Evolutionary conservation across 345 rosid genomes (phyloP).

Genomic region (Orychophragmus violaceus): DNA sequence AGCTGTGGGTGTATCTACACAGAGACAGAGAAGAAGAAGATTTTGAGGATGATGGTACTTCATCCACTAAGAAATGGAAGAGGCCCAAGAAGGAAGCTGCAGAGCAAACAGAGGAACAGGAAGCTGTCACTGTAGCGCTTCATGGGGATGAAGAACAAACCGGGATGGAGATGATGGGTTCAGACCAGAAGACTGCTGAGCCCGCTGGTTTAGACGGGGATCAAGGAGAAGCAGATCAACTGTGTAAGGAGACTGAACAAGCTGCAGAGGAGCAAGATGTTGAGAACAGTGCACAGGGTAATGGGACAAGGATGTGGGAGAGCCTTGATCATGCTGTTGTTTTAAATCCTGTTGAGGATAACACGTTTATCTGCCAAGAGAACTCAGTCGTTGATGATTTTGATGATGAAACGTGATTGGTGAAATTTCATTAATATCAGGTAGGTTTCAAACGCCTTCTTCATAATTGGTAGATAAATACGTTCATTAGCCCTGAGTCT

Average conservation of each 20-base stretch:
- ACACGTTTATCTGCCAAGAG: constrained; percentile 69
- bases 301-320: constrained; percentile 58
- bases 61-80: constrained; percentile 99
- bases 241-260: constrained; percentile 40
- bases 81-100: constrained; percentile 86
- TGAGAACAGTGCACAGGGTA: constrained; percentile 37
- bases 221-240: constrained; percentile 32
- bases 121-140: constrained; percentile 59
- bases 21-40: constrained; percentile 99
- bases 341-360: constrained; percentile 46
- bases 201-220: constrained; percentile 45
- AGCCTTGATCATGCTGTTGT: constrained; percentile 29
- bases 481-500: background rate
- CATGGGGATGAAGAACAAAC: constrained; percentile 52
- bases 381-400: constrained; percentile 85
- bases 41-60: constrained; percentile 99
- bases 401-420: constrained; percentile 60
- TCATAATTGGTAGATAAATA: background rate
- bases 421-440: constrained; percentile 42
- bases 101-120: constrained; percentile 73
- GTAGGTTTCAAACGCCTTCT: constrained; percentile 30
- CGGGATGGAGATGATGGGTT: constrained; percentile 59
- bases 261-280: constrained; percentile 36
- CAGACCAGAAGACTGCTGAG: constrained; percentile 55
- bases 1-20: constrained; percentile 95